These are phyloP conservation scores for Apophysomyces elegans DNA, from an alignment of 371 early-diverging fungal species.

Conservation along the genomic window DNA sequence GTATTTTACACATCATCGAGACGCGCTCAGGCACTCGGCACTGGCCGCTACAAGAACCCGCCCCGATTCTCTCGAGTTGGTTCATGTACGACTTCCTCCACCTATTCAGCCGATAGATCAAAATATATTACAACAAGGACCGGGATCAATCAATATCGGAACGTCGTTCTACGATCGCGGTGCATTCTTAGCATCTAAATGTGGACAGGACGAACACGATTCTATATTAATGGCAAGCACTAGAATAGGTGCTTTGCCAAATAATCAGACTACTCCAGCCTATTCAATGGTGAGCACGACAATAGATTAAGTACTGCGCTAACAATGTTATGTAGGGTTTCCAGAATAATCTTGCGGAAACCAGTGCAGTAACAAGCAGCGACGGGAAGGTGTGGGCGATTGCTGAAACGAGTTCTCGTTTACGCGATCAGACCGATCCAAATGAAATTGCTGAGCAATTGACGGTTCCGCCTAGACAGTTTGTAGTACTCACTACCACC, in stretches of 20 bases:
- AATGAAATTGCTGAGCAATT: constrained; percentile 69
- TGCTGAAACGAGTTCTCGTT: constrained; percentile 53
- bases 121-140: constrained; percentile 13
- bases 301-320: background rate
- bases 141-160: constrained; percentile 47
- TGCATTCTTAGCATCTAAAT: constrained; percentile 66
- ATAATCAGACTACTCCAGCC: background rate
- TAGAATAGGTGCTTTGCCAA: constrained; percentile 34
- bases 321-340: background rate
- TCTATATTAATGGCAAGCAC: constrained; percentile 54
- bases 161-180: constrained; percentile 67
- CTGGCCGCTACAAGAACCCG: constrained; percentile 11
- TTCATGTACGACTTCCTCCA: constrained; percentile 76
- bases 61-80: constrained; percentile 65
- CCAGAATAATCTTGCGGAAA: constrained; percentile 19
- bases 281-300: background rate
- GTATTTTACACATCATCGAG: constrained; percentile 66
- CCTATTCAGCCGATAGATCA: constrained; percentile 18
- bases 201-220: constrained; percentile 67
- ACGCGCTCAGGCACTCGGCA: constrained; percentile 16
- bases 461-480: constrained; percentile 61
- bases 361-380: constrained; percentile 33
- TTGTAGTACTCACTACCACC: constrained; percentile 74
- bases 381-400: constrained; percentile 85
- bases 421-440: constrained; percentile 15